A percentile compares a stretch with the other conserved stretches of the same genome.
These are phyloP conservation scores for Dactylella cylindrospora DNA, from an alignment of 2,329 filamentous ascomycete genomes.

Conservation along the genomic window DNA sequence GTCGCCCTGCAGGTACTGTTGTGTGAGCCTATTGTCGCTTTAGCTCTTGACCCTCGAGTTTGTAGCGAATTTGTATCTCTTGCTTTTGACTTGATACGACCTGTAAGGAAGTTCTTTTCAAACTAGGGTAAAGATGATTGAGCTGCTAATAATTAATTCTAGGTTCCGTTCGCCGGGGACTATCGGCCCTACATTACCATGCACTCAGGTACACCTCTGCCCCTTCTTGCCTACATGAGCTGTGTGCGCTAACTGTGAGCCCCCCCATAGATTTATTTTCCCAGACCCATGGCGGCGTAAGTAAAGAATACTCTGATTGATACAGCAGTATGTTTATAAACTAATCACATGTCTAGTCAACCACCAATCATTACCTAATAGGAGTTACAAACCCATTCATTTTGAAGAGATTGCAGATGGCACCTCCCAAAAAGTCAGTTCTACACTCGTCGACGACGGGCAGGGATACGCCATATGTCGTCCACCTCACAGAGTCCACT, in stretches of 20 bases:
- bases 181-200: constrained; percentile 49
- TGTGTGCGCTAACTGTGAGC: not conserved
- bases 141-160: constrained; percentile 1
- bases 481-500: constrained; percentile 46
- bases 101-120: constrained; percentile 37
- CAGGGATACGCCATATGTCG: constrained; percentile 46
- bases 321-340: not conserved
- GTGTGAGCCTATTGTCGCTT: constrained; percentile 48
- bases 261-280: constrained; percentile 46
- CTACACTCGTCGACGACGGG: not conserved
- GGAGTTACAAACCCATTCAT: constrained; percentile 49
- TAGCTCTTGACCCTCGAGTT: constrained; percentile 48
- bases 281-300: constrained; percentile 47
- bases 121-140: not conserved
- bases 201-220: constrained; percentile 46
- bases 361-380: constrained; percentile 48
- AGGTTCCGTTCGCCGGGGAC: constrained; percentile 49
- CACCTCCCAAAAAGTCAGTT: constrained; percentile 18
- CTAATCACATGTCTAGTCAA: constrained; percentile 33
- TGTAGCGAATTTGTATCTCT: constrained; percentile 49
- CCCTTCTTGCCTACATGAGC: not conserved
- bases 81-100: constrained; percentile 47
- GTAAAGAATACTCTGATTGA: not conserved
- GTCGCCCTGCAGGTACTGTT: constrained; percentile 44
- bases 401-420: constrained; percentile 45